These are phyloP conservation scores for Scleromitrula shiraiana DNA, from an alignment of 2,329 filamentous ascomycete species.

Conservation along the genomic window DNA sequence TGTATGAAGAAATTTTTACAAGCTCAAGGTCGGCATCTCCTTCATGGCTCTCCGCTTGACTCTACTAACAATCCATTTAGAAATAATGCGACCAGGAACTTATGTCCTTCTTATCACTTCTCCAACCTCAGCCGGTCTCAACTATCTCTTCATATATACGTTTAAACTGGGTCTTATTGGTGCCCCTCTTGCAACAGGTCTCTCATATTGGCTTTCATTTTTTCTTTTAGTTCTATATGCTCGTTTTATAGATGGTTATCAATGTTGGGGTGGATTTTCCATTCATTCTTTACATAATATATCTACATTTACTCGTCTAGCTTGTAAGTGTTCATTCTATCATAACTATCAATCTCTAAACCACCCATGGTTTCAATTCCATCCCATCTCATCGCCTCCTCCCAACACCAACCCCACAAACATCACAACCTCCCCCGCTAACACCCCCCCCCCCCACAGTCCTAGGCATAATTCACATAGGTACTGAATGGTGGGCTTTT, in stretches of 20 bases:
- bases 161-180: constrained; percentile 66
- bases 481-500: constrained; percentile 92
- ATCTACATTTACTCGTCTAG: constrained; percentile 63
- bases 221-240: constrained; percentile 66
- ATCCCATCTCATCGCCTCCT: no score
- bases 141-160: constrained; percentile 71
- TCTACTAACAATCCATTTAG: constrained; percentile 13
- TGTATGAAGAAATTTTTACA: constrained; percentile 81
- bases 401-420: no score
- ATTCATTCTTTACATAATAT: constrained; percentile 58
- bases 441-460: no score
- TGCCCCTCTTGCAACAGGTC: constrained; percentile 72
- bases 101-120: constrained; percentile 79
- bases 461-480: constrained; percentile 73
- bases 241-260: constrained; percentile 58
- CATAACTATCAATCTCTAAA: no score
- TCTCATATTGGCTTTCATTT: constrained; percentile 83
- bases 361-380: no score
- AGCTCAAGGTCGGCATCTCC: constrained; percentile 66
- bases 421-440: no score
- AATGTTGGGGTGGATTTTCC: constrained; percentile 74
- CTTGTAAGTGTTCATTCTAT: no score
- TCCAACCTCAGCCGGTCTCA: constrained; percentile 71
- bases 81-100: constrained; percentile 71
- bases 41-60: constrained; percentile 36